A percentile compares a stretch with the other conserved stretches of the same genome.
phyloP scores from a whole-genome alignment of 2,329 filamentous ascomycete species.

The Aspergillus thermomutatus region DNA sequence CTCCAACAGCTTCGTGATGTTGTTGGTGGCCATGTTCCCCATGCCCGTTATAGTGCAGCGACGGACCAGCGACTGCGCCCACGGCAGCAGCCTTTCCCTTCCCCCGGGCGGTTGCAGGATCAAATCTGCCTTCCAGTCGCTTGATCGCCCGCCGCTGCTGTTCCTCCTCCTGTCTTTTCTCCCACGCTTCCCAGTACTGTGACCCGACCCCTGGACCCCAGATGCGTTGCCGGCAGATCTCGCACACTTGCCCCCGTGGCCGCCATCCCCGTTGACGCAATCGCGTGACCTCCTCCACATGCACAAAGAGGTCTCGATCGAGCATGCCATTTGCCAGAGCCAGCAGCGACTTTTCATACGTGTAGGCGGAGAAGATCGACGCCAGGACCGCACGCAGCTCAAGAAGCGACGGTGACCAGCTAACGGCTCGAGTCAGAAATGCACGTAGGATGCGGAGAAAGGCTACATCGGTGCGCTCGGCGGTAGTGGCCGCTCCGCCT shows the following conservation, averaged over 20 bases:
- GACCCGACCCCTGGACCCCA: conserved; percentile 86
- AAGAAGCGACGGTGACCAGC: conserved; percentile 77
- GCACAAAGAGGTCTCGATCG: conserved; percentile 82
- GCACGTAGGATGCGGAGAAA: conserved; percentile 87
- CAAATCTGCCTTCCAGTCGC: conserved; percentile 26
- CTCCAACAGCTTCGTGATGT: neutral
- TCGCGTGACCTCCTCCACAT: conserved; percentile 70
- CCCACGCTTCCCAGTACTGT: conserved; percentile 78
- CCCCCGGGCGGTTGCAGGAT: conserved; percentile 27
- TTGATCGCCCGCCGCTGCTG: conserved; percentile 28
- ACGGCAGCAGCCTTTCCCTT: conserved; percentile 40
- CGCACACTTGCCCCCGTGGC: conserved; percentile 80
- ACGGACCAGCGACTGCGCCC: conserved; percentile 13
- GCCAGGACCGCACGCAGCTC: conserved; percentile 80
- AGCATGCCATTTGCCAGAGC: conserved; percentile 80
- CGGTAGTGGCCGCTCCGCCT: conserved; percentile 22
- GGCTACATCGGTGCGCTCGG: conserved; percentile 57
- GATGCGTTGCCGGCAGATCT: conserved; percentile 74
- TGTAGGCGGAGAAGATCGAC: conserved; percentile 92
- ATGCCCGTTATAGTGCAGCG: conserved; percentile 13
- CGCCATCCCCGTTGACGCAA: conserved; percentile 85
- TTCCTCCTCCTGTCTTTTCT: conserved; percentile 50
- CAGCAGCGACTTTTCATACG: conserved; percentile 89
- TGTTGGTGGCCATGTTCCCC: conserved; percentile 4
- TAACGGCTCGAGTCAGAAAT: conserved; percentile 79